Base-by-base conservation (phyloP, 202 grass and related monocot genomes). In the Carex arenaria region DNA sequence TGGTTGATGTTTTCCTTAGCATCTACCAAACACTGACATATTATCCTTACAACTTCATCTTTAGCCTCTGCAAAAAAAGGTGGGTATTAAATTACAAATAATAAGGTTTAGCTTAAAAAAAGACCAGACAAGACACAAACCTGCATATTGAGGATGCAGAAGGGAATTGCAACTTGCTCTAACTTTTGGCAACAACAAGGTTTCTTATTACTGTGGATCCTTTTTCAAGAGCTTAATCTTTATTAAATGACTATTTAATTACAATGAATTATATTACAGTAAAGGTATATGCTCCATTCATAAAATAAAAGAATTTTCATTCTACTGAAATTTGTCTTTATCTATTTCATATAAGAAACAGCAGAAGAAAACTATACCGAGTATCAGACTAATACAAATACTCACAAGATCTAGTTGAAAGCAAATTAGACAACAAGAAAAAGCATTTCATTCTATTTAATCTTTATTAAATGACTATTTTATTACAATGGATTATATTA, bases 1-100 rank as follows among this genome's bases (percentile, higher is more conserved):
- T 88, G 83, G 43, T 89, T 59, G 26, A 91, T 66, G 79, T 93
- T 93, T 87, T 95, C 90, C 78, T 95, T 95, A 3, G 70, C 88
- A 82, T 88, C 89, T 45, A 81, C 68, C 75, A 93, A 90, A 86
- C 87, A 87, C 63, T 95, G 62, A 75, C 88, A 81, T 79, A 93
- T 65, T 81, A 90, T 86, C 72, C 82, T 93, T 64, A 89, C 68
- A 85, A 95, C 88, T 82, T 86, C 83, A 79, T 87, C 89, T 78
- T 87, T 69, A 76, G 74, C 90, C 68, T 89, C 93, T 95, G 89
- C 38, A 64, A 87, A 87, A 88, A 74, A 7, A 45, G 36, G 65
- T 67, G 23, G 69, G 51, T 52, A 68, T 23, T 3, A 55, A 53
- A 82, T 80, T 55, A 36, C 15, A 18, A 82, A 8, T 73, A 14